Percentiles rank a stretch among this genome's conserved stretches.
Conservation (phyloP, 805 yeast species). For the Barnettozyma californica region DNA sequence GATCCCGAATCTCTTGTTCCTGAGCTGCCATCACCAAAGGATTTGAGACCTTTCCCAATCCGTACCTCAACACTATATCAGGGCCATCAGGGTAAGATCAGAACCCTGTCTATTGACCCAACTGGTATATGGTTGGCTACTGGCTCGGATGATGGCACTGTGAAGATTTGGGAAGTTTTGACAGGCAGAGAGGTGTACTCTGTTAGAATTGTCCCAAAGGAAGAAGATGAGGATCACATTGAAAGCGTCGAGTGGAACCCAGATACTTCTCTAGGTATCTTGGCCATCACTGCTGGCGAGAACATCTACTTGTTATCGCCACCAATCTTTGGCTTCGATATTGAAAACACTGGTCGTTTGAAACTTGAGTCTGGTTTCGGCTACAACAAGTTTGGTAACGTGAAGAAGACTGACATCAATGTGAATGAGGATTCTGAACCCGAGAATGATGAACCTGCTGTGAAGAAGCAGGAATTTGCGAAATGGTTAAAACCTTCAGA, state of each 20-base stretch:
- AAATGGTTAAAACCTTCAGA: conserved; percentile 80
- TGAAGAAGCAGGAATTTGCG: conserved; percentile 51
- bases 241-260: conserved; percentile 92
- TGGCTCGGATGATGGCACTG: conserved; percentile 95
- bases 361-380: conserved; percentile 91
- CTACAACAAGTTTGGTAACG: conserved; percentile 58
- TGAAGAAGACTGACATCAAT: conserved; percentile 36
- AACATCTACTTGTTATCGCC: conserved; percentile 76
- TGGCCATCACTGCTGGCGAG: conserved; percentile 84
- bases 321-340: conserved; percentile 83
- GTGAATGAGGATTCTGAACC: conserved; percentile 36
- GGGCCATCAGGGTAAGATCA: conserved; percentile 81
- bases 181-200: conserved; percentile 92
- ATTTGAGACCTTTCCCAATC: conserved; percentile 94
- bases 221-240: conserved; percentile 69
- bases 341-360: conserved; percentile 75
- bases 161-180: conserved; percentile 92
- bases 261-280: conserved; percentile 59
- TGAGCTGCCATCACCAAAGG: conserved; percentile 94
- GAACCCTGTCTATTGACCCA: conserved; percentile 82
- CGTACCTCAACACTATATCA: conserved; percentile 74
- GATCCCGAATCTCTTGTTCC: conserved; percentile 96
- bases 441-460: conserved; percentile 31
- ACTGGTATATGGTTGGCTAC: conserved; percentile 94
- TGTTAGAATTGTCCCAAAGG: conserved; percentile 36